These are phyloP conservation scores for Leccinum disarticulatum DNA, from an alignment of 768 basidiomycete species.

Conservation along the genomic window DNA sequence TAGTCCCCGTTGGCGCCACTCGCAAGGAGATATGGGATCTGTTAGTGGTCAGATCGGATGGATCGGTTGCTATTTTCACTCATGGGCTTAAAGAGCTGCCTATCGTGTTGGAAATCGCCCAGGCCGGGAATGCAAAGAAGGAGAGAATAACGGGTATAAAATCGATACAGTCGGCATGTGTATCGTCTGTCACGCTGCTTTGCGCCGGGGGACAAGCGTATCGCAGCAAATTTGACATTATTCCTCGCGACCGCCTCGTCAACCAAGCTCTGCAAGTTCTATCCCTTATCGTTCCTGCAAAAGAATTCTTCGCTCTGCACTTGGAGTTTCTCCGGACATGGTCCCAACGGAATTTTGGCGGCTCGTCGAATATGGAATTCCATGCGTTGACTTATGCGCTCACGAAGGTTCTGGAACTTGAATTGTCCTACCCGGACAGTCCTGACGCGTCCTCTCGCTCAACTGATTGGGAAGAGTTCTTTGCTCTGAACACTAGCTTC, in stretches of 20 bases:
- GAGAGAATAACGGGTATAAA: conserved; percentile 35
- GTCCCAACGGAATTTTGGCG: conserved; percentile 46
- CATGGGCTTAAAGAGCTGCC: conserved; percentile 54
- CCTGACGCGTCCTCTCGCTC: conserved; percentile 12
- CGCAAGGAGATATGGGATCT: conserved; percentile 68
- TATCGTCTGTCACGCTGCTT: conserved; percentile 52
- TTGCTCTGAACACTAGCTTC: conserved; percentile 41
- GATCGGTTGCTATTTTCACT: conserved; percentile 56
- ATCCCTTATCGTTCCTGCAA: conserved; percentile 56
- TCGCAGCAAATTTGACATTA: conserved; percentile 53
- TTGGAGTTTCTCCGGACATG: conserved; percentile 55
- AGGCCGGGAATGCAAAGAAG: conserved; percentile 5
- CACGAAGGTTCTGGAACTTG: conserved; percentile 44
- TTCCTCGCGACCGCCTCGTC: conserved; percentile 56
- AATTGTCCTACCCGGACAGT: conserved; percentile 26
- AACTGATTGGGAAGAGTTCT: conserved; percentile 50
- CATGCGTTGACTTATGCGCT: conserved; percentile 56
- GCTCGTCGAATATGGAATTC: conserved; percentile 52
- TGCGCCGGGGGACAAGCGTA: conserved; percentile 50
- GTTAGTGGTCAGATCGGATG: conserved; percentile 58
- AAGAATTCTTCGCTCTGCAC: conserved; percentile 58
- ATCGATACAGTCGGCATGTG: conserved; percentile 46
- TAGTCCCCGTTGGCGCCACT: conserved; percentile 59
- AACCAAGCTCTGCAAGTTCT: conserved; percentile 60
- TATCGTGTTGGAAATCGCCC: conserved; percentile 30